A percentile compares a stretch with the other conserved stretches of the same genome.
Evolutionary conservation across 148 eudicot genomes (phyloP).

Genomic region (Spergularia marina): DNA sequence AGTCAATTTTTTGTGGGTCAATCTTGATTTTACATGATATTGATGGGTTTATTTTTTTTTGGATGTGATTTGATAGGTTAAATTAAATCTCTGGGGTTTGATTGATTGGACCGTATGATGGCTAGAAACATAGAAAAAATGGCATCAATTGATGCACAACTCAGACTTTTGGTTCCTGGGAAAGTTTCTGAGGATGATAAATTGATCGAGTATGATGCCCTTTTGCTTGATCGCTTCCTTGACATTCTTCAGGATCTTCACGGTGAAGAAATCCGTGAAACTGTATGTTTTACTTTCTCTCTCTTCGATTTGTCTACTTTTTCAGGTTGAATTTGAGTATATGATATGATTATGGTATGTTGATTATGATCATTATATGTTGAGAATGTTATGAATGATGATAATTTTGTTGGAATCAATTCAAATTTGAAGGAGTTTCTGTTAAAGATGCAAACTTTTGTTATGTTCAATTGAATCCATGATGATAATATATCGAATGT

Average conservation of each 20-base stretch:
- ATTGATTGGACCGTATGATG: neutral
- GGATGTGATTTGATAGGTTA: conserved; percentile 16
- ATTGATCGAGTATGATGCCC: conserved; percentile 76
- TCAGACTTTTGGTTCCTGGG: conserved; percentile 64
- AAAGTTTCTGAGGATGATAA: conserved; percentile 83
- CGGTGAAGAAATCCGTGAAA: conserved; percentile 72
- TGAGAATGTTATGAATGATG: neutral
- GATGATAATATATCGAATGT: neutral
- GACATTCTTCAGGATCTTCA: conserved; percentile 80
- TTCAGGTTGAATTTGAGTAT: neutral
- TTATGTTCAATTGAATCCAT: neutral
- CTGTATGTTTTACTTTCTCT: conserved; percentile 33
- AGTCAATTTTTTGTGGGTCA: conserved; percentile 1
- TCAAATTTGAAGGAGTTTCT: neutral
- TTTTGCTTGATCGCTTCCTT: conserved; percentile 71
- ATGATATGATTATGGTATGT: neutral
- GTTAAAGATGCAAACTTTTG: neutral
- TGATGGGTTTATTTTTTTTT: neutral
- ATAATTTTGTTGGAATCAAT: neutral
- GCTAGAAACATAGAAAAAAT: conserved; percentile 52
- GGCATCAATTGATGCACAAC: conserved; percentile 76
- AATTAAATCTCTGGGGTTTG: conserved; percentile 7
- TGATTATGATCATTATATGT: neutral
- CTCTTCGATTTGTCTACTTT: neutral
- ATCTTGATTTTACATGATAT: neutral